phyloP scores from a whole-genome alignment of 169 alveolate species.

The Perkinsus olseni region DNA sequence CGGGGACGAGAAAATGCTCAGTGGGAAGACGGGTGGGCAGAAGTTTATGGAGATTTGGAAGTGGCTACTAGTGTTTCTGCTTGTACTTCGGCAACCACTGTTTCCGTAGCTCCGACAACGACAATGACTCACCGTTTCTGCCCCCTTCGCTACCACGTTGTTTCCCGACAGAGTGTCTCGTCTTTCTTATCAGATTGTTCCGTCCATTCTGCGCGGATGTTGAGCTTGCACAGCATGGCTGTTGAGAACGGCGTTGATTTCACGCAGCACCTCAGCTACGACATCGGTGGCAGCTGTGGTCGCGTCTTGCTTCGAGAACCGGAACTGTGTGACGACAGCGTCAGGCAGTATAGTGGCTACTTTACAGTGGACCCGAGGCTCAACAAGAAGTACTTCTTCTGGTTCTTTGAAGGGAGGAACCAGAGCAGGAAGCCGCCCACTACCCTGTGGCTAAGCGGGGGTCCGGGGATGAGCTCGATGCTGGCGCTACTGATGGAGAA shows the following conservation, averaged over 20 bases:
- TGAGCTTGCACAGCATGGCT: background rate
- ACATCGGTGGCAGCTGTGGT: background rate
- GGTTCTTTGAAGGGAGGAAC: slow-evolving; percentile 14
- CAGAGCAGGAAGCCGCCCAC: slow-evolving; percentile 53
- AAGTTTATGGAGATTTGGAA: too few relatives aligned
- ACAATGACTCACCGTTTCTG: too few relatives aligned
- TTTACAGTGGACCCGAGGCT: background rate
- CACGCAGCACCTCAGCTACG: background rate
- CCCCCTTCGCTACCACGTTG: too few relatives aligned
- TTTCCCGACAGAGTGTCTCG: too few relatives aligned
- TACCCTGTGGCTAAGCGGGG: slow-evolving; percentile 74
- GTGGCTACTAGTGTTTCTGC: too few relatives aligned
- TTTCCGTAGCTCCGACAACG: too few relatives aligned
- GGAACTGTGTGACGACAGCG: background rate
- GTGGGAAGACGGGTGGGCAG: too few relatives aligned
- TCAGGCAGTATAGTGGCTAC: background rate
- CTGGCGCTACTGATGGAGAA: slow-evolving; percentile 62
- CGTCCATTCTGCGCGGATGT: background rate
- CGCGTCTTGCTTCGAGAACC: background rate
- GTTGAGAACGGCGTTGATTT: background rate
- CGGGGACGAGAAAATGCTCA: background rate
- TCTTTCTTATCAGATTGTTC: background rate
- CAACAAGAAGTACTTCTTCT: slow-evolving; percentile 22
- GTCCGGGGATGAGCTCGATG: slow-evolving; percentile 68
- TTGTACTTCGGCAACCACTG: too few relatives aligned